Evolutionary conservation across 345 rosid species (phyloP), one percentile per base, ranked within the genome.

Genomic region (Capsella bursapastoris): DNA sequence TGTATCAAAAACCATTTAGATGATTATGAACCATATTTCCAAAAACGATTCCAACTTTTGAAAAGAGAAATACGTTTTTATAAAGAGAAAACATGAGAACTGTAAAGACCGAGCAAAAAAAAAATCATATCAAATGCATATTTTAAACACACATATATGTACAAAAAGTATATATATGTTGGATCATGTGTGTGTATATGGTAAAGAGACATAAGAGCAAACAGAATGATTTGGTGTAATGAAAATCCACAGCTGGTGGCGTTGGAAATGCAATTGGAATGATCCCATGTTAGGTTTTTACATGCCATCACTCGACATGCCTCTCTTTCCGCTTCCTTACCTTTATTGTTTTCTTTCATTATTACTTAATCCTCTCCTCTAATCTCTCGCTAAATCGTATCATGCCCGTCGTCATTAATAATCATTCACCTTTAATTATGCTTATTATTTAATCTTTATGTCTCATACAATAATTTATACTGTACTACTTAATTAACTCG

Each of bases 241-340:
- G 68, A 48, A 48, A 50, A n/a, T 71, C 12, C 34, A 66, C 12
- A 66, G 72, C 57, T 58, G 56, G 71, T 64, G 72, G 71, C 76
- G 60, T 77, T 48, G 67, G 68, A 64, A 64, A 77, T 57, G 76
- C 76, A 49, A 64, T 11, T 22, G 67, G 76, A 77, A 71, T 77
- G 80, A 77, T 77, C 76, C 72, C 76, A 77, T 70, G 76, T 77
- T 70, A 70, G 71, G 76, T 77, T 64, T 57, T 40, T 64, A 50
- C 80, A 64, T 77, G 80, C 65, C 70, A 76, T 76, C 75, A 76
- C 75, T 70, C 75, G 75, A 76, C 80, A 68, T 68, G 79, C 79
- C 74, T 59, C 56, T 68, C 49, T 59, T 50, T 75, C 56, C 78
- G 74, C 70, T 68, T 69, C 57, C 62, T 25, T 13, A 11, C 7